Percentiles rank a stretch among this genome's conserved stretches.
Conservation (phyloP, 352 stramenopile genomes). For the Pythium diclinum region DNA sequence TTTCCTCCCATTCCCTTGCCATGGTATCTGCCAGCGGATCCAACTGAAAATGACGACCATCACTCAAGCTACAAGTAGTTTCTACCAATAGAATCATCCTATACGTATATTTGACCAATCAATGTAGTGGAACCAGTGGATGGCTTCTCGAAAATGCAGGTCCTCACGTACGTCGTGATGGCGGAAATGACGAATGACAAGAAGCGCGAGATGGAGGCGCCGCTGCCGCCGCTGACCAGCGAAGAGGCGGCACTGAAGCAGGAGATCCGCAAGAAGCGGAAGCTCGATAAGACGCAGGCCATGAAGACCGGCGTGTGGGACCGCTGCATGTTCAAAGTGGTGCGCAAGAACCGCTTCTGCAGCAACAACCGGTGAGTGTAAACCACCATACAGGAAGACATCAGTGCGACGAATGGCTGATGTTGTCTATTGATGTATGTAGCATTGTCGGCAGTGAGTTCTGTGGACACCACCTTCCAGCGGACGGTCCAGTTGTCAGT, state of each 20-base stretch:
- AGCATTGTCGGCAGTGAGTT: conserved; percentile 59
- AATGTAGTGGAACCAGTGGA: neutral
- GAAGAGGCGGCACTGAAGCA: conserved; percentile 21
- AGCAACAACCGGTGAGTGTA: conserved; percentile 60
- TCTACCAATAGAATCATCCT: conserved; percentile 30
- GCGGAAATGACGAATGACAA: conserved; percentile 27
- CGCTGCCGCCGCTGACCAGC: neutral
- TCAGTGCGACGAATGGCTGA: neutral
- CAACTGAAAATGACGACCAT: conserved; percentile 7
- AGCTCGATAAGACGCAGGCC: conserved; percentile 51
- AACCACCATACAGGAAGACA: neutral
- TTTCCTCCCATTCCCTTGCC: conserved; percentile 24
- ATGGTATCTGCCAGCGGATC: conserved; percentile 17
- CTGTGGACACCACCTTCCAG: conserved; percentile 75
- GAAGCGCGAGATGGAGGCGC: conserved; percentile 30
- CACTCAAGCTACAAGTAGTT: conserved; percentile 14
- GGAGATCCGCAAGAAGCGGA: conserved; percentile 54
- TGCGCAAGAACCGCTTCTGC: conserved; percentile 80
- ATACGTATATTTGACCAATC: conserved; percentile 22
- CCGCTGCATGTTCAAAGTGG: conserved; percentile 76
- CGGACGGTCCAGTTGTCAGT: conserved; percentile 31
- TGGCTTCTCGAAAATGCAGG: conserved; percentile 7
- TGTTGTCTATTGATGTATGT: neutral
- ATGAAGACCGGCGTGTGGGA: conserved; percentile 59
- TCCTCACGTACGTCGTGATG: conserved; percentile 4